Base-by-base conservation (phyloP, 768 basidiomycete species). In the Psilocybe cubensis region DNA sequence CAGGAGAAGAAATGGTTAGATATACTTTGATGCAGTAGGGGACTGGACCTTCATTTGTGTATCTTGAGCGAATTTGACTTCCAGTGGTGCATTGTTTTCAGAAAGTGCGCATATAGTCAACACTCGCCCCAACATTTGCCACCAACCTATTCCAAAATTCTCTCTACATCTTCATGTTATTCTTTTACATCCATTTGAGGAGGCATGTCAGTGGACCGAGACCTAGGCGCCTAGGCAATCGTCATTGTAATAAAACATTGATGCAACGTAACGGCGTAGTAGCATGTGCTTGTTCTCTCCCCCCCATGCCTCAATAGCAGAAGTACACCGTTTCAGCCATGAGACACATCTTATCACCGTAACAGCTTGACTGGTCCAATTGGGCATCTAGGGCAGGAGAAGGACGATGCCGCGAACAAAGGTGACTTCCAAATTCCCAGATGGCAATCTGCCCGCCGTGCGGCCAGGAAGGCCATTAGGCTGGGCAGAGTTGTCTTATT, bases 61-160 rank as follows among this genome's bases (percentile, higher is more conserved):
- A 14, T 14, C 35, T n/a, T 56, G 54, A 47, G 54, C 18, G 25
- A 56, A 21, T 56, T 49, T 56, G 47, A 47, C 54, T 27, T 48
- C 35, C 11, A 21, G 25, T 48, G 12, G 10, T 3, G n/a, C 4
- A n/a, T n/a, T 38, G 35, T 11, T 38, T 5, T 14, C 7, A 14
- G 35, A 14, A 33, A 38, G 35, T 38, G 35, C 8, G 35, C 35
- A 4, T 38, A n/a, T 38, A 5, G 8, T 38, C 35, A 38, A 38
- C 12, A 17, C 8, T 14, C n/a, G n/a, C n/a, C n/a, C n/a, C n/a
- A n/a, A n/a, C n/a, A n/a, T n/a, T n/a, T n/a, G n/a, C n/a, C n/a
- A n/a, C n/a, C n/a, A n/a, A n/a, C n/a, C n/a, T n/a, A n/a, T n/a
- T n/a, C n/a, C n/a, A n/a, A 38, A 17, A 38, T 12, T 6, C 12